A percentile compares a stretch with the other conserved stretches of the same genome.
Evolutionary conservation across 164 flowering plant genomes (phyloP).

Genomic region (Aristolochia fimbriata): DNA sequence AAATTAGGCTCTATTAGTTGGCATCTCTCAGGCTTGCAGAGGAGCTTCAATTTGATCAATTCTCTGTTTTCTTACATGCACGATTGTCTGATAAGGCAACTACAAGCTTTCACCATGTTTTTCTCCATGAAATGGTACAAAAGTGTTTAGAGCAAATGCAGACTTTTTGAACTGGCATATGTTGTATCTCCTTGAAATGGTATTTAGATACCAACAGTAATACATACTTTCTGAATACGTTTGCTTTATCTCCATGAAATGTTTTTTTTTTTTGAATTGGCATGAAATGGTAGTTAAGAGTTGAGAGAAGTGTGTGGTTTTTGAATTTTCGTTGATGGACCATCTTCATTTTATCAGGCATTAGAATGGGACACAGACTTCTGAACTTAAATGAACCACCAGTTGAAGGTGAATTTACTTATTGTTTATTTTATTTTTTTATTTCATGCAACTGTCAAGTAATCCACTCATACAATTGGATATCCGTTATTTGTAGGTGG

Average conservation of each 20-base stretch:
- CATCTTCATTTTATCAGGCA: neutral
- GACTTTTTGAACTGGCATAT: neutral
- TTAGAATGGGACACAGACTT: neutral
- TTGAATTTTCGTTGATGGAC: neutral
- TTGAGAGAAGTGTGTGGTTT: neutral
- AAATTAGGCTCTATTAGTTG: no score
- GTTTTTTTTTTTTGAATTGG: no score
- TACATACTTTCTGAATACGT: neutral
- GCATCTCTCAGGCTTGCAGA: no score
- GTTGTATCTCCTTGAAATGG: neutral
- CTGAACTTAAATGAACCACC: conserved; percentile 11
- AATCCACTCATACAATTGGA: neutral
- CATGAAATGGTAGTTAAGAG: no score
- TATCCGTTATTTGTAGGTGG: neutral
- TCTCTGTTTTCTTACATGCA: no score
- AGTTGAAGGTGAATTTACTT: neutral
- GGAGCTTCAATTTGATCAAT: no score
- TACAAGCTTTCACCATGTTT: no score
- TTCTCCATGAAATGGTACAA: neutral
- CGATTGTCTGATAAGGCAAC: no score
- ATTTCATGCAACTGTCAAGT: neutral
- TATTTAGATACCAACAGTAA: no score
- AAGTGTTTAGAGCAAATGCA: neutral
- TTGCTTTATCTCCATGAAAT: neutral
- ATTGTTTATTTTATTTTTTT: neutral